Evolutionary conservation across 75 land plant genomes (phyloP).

Genomic region (Pinus taeda): DNA sequence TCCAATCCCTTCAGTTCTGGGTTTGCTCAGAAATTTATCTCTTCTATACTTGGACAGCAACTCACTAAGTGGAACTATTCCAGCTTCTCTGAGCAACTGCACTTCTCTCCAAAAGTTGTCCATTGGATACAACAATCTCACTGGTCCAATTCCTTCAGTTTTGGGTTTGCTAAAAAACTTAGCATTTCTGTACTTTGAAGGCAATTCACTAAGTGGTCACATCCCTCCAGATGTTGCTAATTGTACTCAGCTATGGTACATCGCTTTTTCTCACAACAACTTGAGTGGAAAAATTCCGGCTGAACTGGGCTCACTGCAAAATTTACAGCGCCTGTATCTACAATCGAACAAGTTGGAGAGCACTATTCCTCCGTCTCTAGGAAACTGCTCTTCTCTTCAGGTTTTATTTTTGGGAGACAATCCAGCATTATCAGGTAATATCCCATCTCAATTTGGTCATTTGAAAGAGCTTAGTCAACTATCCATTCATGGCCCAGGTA

Average conservation of each 20-base stretch:
- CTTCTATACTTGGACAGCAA: no score
- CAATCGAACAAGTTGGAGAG: background rate
- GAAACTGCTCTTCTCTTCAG: no score
- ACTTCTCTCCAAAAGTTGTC: no score
- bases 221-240: background rate
- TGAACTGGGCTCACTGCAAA: constrained; percentile 10
- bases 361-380: background rate
- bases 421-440: no score
- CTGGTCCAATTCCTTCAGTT: background rate
- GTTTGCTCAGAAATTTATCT: no score
- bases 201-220: background rate
- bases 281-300: background rate
- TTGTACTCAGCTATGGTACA: background rate
- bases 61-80: no score
- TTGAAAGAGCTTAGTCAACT: no score
- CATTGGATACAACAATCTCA: background rate
- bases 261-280: background rate
- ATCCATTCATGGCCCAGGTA: no score
- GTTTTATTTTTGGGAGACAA: no score
- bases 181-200: background rate
- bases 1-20: no score
- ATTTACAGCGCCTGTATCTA: constrained; percentile 4
- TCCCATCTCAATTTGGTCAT: no score
- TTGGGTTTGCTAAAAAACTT: background rate
- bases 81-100: constrained; percentile 14